These are phyloP conservation scores for Chrysanthemum seticuspe DNA, from an alignment of 129 eudicot species.

Conservation along the genomic window DNA sequence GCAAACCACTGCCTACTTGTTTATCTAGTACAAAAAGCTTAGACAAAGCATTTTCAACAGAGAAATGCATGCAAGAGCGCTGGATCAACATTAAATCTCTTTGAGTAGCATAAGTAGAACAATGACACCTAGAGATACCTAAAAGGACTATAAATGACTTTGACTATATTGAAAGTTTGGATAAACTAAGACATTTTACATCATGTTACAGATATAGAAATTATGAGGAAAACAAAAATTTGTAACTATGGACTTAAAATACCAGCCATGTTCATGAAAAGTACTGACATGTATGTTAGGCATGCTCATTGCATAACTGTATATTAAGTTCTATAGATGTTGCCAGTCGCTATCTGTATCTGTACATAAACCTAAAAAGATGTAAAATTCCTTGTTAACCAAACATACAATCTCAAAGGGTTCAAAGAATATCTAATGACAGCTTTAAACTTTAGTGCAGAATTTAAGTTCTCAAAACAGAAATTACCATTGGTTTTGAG, in stretches of 20 bases:
- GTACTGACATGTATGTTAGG: constrained; percentile 72
- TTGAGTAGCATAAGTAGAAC: too few species aligned
- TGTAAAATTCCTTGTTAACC: too few species aligned
- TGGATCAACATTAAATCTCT: too few species aligned
- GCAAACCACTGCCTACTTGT: too few species aligned
- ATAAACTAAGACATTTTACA: too few species aligned
- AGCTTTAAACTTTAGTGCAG: constrained; percentile 3
- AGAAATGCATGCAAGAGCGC: too few species aligned
- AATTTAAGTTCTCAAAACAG: neutral
- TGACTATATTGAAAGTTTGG: too few species aligned
- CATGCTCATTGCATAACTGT: constrained; percentile 52
- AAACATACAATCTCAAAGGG: constrained; percentile 14
- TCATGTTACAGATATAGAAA: neutral
- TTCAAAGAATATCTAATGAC: neutral
- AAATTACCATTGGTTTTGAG: constrained; percentile 55
- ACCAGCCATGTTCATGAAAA: constrained; percentile 45
- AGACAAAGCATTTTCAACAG: too few species aligned
- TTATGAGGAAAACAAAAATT: neutral
- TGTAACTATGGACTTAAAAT: constrained; percentile 29
- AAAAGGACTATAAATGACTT: too few species aligned
- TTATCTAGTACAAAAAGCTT: too few species aligned
- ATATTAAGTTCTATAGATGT: constrained; percentile 57
- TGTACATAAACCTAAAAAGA: neutral
- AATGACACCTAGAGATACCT: too few species aligned
- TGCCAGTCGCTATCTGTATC: constrained; percentile 50